These are phyloP conservation scores for Plasmopara viticola DNA, from an alignment of 352 stramenopile species.

Conservation along the genomic window DNA sequence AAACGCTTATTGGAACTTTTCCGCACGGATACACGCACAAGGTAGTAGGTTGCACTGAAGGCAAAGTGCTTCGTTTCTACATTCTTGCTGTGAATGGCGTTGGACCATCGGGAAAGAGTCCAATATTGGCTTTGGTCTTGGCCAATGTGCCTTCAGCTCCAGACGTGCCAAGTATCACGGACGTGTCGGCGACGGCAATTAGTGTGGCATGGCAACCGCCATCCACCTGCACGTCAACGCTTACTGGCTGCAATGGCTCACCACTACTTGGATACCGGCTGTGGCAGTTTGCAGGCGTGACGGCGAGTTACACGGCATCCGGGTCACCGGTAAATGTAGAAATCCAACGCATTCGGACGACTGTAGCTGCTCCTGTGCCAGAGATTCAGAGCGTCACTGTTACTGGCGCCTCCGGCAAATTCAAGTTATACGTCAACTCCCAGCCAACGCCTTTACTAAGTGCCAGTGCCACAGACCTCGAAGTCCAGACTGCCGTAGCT, in stretches of 20 bases:
- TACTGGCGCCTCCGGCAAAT: conserved; percentile 51
- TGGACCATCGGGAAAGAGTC: conserved; percentile 71
- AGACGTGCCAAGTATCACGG: conserved; percentile 41
- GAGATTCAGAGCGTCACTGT: conserved; percentile 79
- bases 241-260: conserved; percentile 71
- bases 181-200: conserved; percentile 61
- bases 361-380: conserved; percentile 38
- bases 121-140: conserved; percentile 86
- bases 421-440: conserved; percentile 65
- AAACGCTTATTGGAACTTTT: conserved; percentile 41
- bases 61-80: conserved; percentile 91
- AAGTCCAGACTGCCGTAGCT: conserved; percentile 52
- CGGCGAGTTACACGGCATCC: conserved; percentile 66
- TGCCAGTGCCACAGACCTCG: conserved; percentile 29
- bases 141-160: conserved; percentile 64
- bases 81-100: conserved; percentile 82
- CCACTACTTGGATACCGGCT: conserved; percentile 89
- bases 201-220: conserved; percentile 64
- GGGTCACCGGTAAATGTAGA: conserved; percentile 75
- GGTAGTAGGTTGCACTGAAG: conserved; percentile 51
- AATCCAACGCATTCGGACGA: conserved; percentile 87
- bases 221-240: conserved; percentile 53
- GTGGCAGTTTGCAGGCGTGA: conserved; percentile 88
- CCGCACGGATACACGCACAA: conserved; percentile 48
- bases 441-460: conserved; percentile 45